These are phyloP conservation scores for Simmondsia chinensis DNA, from an alignment of 148 eudicot species.

Conservation along the genomic window DNA sequence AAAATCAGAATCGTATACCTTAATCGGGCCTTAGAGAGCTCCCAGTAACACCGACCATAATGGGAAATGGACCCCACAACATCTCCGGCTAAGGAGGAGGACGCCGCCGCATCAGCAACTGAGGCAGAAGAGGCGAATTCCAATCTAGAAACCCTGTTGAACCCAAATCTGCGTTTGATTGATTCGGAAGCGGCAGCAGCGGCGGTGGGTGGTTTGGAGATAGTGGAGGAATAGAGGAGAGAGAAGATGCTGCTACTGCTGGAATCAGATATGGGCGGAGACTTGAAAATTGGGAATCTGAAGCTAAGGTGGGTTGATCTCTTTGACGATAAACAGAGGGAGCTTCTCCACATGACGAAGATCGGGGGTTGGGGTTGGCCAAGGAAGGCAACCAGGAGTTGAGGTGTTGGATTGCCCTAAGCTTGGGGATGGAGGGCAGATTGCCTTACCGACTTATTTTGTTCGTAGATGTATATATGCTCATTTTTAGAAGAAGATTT, in stretches of 20 bases:
- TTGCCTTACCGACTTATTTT: too few species aligned
- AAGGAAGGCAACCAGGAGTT: background rate
- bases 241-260: conserved; percentile 10
- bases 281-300: conserved; percentile 3
- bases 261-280: background rate
- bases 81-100: conserved; percentile 28
- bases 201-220: conserved; percentile 15
- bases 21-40: conserved; percentile 84
- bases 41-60: conserved; percentile 79
- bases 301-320: conserved; percentile 5
- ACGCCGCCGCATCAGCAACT: conserved; percentile 8
- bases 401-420: background rate
- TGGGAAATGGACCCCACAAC: conserved; percentile 34
- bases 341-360: conserved; percentile 38
- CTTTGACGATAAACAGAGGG: conserved; percentile 38
- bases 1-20: conserved; percentile 29
- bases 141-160: conserved; percentile 8
- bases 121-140: conserved; percentile 21
- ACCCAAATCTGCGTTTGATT: conserved; percentile 17
- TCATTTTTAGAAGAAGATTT: too few species aligned
- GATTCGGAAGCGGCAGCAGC: conserved; percentile 16
- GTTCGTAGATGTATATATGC: too few species aligned
- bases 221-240: conserved; percentile 23
- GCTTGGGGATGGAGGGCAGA: background rate
- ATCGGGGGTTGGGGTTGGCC: too few species aligned